Evolutionary conservation across 306 rosid genomes (phyloP).

Genomic region (Castanea mollissima): DNA sequence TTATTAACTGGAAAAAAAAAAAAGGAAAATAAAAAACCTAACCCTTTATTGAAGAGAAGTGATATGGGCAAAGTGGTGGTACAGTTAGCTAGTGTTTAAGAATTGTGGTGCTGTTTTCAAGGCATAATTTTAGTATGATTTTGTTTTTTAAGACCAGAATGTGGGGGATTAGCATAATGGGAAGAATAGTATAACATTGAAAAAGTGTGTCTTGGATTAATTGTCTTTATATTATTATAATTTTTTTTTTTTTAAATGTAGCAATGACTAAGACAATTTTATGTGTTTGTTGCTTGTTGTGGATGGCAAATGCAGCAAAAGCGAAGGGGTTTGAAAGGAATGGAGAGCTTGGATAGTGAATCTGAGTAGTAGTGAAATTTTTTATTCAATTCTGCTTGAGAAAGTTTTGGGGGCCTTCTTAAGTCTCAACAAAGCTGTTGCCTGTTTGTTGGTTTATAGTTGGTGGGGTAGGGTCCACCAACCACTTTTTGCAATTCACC

Average conservation of each 20-base stretch:
- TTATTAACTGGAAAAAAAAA: neutral
- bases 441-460: neutral
- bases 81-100: too few relatives aligned
- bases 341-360: conserved; percentile 49
- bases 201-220: too few relatives aligned
- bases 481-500: neutral
- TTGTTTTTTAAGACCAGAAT: too few relatives aligned
- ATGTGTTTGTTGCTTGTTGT: conserved; percentile 6
- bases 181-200: too few relatives aligned
- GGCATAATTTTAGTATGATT: too few relatives aligned
- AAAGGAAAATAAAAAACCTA: too few relatives aligned
- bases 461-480: conserved; percentile 12
- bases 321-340: conserved; percentile 66
- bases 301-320: conserved; percentile 55
- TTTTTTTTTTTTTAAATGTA: neutral
- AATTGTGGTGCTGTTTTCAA: too few relatives aligned
- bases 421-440: neutral
- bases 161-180: too few relatives aligned
- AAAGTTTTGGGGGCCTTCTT: too few relatives aligned
- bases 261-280: neutral
- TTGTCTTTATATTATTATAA: too few relatives aligned
- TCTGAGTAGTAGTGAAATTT: conserved; percentile 28
- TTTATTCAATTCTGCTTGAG: neutral
- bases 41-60: too few relatives aligned
- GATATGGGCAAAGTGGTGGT: too few relatives aligned